These are phyloP conservation scores for Dimargaris cristalligena DNA, from an alignment of 192 early-diverging fungal species.

Conservation along the genomic window DNA sequence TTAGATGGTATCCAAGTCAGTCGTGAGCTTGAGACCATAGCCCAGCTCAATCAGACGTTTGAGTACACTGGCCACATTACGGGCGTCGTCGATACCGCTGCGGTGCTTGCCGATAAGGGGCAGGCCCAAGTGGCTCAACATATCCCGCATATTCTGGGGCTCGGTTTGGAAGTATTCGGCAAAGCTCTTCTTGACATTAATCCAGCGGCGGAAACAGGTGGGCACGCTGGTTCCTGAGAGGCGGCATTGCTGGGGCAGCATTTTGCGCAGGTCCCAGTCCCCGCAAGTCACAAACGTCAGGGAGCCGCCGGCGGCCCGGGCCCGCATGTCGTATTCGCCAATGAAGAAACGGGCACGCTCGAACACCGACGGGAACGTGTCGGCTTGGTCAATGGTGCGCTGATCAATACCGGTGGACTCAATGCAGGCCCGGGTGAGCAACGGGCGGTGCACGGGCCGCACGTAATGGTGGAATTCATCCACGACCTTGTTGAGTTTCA, in stretches of 20 bases:
- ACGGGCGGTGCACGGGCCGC: slow-evolving; percentile 15
- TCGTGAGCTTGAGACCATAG: not conserved
- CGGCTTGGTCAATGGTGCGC: slow-evolving; percentile 19
- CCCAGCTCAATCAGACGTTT: slow-evolving; percentile 27
- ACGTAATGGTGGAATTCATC: slow-evolving; percentile 27
- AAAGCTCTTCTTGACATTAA: slow-evolving; percentile 24
- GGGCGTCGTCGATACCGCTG: slow-evolving; percentile 65
- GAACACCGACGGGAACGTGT: slow-evolving; percentile 18
- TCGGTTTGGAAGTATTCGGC: slow-evolving; percentile 4
- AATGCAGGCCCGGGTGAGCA: slow-evolving; percentile 18
- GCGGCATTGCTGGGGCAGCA: slow-evolving; percentile 22
- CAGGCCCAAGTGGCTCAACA: slow-evolving; percentile 43
- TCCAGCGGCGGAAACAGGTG: slow-evolving; percentile 18
- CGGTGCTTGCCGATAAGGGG: slow-evolving; percentile 57
- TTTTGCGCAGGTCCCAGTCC: slow-evolving; percentile 28
- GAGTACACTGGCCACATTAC: slow-evolving; percentile 59
- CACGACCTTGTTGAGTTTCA: slow-evolving; percentile 11
- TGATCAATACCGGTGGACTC: slow-evolving; percentile 25
- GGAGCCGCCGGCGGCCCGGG: slow-evolving; percentile 11
- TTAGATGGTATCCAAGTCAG: not conserved
- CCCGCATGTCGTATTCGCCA: slow-evolving; percentile 3
- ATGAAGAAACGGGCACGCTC: slow-evolving; percentile 16
- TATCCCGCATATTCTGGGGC: slow-evolving; percentile 34
- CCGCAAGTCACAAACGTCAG: slow-evolving; percentile 27
- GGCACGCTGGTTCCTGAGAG: slow-evolving; percentile 4